Evolutionary conservation across 495 filamentous ascomycete genomes (phyloP), one percentile per base, ranked within the genome.

Genomic region (Aspergillus biplanus): DNA sequence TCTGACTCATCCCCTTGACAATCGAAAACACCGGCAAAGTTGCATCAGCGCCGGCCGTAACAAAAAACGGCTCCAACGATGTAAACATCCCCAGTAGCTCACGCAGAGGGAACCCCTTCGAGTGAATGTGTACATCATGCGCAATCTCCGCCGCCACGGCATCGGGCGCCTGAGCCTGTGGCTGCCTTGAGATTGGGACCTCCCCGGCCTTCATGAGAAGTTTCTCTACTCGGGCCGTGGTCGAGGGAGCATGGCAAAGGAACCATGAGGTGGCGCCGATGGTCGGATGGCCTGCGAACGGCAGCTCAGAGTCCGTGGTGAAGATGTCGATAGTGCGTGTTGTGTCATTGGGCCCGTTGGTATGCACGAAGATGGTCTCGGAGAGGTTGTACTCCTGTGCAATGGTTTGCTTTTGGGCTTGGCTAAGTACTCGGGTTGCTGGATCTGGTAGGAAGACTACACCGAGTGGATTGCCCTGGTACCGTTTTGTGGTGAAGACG

Each of bases 301-400:
- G 86, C 13, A 93, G 70, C 68, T 93, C 90, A 11, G 64, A 64
- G 33, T 78, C 71, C 15, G 78, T 71, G 33, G 86, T 88, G 80
- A 92, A 92, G 75, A 92, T 94, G 73, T 91, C 86, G 69, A 92
- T 86, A n/a, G 71, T 71, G 39, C 77, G 71, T 35, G 72, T 72
- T 12, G 58, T 39, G 6, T 13, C 31, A 21, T 39, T 9, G 16
- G 44, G 5, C n/a, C 44, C 32, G 8, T 31, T 68, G 62, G 21
- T 69, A 65, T 92, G 85, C 13, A 95, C 75, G 75, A 94, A 96
- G 56, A 93, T 89, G 1, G 87, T 93, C 69, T 95, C 92, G 5
- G 90, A 92, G 66, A 92, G 82, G 65, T 94, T 94, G 87, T 95
- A 95, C 75, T 96, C 92, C 34, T 72, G 67, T 3, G 91, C 86